Base-by-base conservation (phyloP, 2,329 filamentous ascomycete genomes). In the Aspergillus sp. region DNA sequence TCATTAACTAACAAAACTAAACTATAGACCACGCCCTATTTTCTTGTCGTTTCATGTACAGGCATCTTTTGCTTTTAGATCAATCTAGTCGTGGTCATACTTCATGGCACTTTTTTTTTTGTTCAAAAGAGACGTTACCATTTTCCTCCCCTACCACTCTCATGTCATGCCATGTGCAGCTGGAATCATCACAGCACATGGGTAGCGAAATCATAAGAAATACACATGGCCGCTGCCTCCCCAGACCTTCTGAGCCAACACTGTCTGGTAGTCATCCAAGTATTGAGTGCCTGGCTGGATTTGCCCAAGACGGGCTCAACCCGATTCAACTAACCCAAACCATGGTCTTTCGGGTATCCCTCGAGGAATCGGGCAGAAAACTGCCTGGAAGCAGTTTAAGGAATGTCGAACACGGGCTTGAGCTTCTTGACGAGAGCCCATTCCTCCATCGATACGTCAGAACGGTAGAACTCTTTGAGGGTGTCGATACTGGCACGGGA, bases 391-490 rank as follows among this genome's bases (percentile, higher is more conserved):
- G 27, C 27, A 40, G 40, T 46, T 73, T 78, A 90, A 58, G 77
- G 76, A 68, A 96, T 86, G 69, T 97, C 93, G 65, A 97, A 96
- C 55, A 95, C 65, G 33, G 88, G 83, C 81, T 98, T 98, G 64
- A 98, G 75, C 78, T 95, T 95, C 70, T 91, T 88, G 62, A 98
- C 89, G 52, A 98, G 76, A 61, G 81, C 77, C 93, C 93, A 98
- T 72, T 98, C 93, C 8, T 97, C 93, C 70, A 87, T 91, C 39
- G 78, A 79, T 34, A 96, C 88, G 48, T 96, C 90, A 45, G 82
- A 74, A 44, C 90, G 79, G 74, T 96, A 98, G 67, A 89, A 96
- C 64, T 96, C 88, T 78, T 98, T 98, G 52, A 98, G 80, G 7
- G 85, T 90, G 70, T 98, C 88, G 67, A 98, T 98, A 61, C 86